These are phyloP conservation scores for Inga leiocalycina DNA, from an alignment of 306 rosid species.

Conservation along the genomic window DNA sequence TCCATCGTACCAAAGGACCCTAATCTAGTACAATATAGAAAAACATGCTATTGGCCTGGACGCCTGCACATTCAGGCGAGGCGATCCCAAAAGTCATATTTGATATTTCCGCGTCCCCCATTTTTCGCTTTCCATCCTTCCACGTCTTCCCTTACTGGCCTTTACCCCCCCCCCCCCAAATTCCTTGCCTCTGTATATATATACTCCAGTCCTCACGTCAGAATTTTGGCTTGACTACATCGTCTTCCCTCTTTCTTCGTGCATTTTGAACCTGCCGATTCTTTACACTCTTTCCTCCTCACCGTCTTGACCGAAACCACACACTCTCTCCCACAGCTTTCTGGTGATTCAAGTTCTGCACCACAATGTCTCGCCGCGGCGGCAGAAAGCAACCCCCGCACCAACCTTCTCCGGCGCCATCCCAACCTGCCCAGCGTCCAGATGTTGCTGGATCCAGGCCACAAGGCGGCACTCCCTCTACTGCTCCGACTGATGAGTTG, in stretches of 20 bases:
- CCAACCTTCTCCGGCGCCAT: conserved; percentile 25
- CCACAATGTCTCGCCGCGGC: conserved; percentile 39
- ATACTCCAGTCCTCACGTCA: neutral
- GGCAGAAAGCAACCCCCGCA: conserved; percentile 18
- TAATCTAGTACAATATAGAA: too few relatives aligned
- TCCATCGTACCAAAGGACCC: too few relatives aligned
- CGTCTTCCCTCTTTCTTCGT: neutral
- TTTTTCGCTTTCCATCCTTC: neutral
- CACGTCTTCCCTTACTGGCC: neutral
- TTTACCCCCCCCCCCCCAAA: neutral
- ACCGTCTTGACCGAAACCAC: neutral
- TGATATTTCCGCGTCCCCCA: conserved; percentile 1
- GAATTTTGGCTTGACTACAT: neutral
- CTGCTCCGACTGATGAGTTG: neutral
- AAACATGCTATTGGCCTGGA: too few relatives aligned
- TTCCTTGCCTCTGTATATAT: neutral
- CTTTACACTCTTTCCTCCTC: neutral
- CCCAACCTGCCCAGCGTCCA: neutral
- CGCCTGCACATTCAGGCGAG: too few relatives aligned
- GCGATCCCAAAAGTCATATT: neutral
- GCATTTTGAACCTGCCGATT: neutral
- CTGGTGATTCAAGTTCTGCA: neutral
- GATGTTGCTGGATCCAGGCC: conserved; percentile 2
- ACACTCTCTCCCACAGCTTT: neutral
- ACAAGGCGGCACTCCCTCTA: neutral